Percentiles rank a stretch among this genome's conserved stretches.
These are phyloP conservation scores for Plantago rigida DNA, from an alignment of 305 asterid genomes.

Conservation along the genomic window DNA sequence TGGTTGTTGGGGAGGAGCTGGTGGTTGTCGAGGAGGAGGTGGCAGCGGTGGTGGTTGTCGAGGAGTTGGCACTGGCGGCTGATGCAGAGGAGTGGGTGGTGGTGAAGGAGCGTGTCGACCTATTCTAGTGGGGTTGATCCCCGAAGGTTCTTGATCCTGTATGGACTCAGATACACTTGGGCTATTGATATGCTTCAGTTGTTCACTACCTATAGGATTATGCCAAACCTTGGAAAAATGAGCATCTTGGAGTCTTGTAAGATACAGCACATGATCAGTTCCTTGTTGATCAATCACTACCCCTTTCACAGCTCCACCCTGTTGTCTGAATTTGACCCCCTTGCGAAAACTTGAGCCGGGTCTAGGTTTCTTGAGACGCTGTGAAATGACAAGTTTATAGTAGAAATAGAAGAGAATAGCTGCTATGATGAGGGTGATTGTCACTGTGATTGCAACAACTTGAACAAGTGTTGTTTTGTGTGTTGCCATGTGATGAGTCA, in stretches of 20 bases:
- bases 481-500: conserved; percentile 13
- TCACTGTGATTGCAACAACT: conserved; percentile 47
- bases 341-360: conserved; percentile 41
- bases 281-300: conserved; percentile 63
- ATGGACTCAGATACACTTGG: conserved; percentile 28
- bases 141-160: conserved; percentile 22
- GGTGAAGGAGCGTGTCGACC: conserved; percentile 25
- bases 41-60: conserved; percentile 24
- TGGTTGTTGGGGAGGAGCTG: conserved; percentile 30
- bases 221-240: conserved; percentile 55
- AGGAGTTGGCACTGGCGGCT: neutral
- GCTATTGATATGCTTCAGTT: conserved; percentile 37
- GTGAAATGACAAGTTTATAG: conserved; percentile 29
- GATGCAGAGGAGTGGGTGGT: conserved; percentile 28
- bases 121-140: neutral
- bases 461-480: conserved; percentile 29
- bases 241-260: conserved; percentile 37
- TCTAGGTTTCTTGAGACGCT: conserved; percentile 21
- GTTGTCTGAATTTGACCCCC: conserved; percentile 39
- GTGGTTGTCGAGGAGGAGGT: conserved; percentile 24
- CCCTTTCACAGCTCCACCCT: conserved; percentile 44
- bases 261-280: conserved; percentile 46
- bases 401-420: conserved; percentile 36
- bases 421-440: conserved; percentile 32
- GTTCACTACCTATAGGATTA: conserved; percentile 36